Evolutionary conservation across 495 filamentous ascomycete species (phyloP).

Genomic region (Penicillium paradoxum): DNA sequence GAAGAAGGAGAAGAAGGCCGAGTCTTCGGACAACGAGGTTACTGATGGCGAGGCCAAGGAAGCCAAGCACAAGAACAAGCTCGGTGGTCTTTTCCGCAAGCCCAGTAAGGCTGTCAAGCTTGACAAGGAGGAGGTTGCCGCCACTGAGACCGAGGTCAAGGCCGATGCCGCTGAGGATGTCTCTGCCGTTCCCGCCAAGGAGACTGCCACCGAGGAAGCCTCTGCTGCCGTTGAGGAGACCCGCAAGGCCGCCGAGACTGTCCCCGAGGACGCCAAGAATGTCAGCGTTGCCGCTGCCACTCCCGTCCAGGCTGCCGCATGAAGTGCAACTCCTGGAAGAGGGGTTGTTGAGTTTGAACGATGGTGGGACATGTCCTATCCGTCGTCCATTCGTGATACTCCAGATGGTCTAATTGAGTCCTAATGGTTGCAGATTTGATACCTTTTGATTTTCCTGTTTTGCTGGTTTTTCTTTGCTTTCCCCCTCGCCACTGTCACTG

Average conservation of each 20-base stretch:
- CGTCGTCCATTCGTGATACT: conserved; percentile 14
- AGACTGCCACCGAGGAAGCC: conserved; percentile 30
- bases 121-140: conserved; percentile 33
- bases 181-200: conserved; percentile 24
- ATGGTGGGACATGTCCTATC: conserved; percentile 38
- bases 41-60: conserved; percentile 44
- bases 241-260: conserved; percentile 26
- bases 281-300: conserved; percentile 34
- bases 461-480: conserved; percentile 16
- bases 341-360: conserved; percentile 38
- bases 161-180: conserved; percentile 29
- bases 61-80: conserved; percentile 49
- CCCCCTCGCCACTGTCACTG: conserved; percentile 26
- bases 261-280: conserved; percentile 29
- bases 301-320: conserved; percentile 49
- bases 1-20: conserved; percentile 50
- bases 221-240: conserved; percentile 26
- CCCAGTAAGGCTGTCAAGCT: conserved; percentile 51
- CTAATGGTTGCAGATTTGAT: conserved; percentile 23
- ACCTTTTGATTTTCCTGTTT: conserved; percentile 7
- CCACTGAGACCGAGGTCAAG: conserved; percentile 34
- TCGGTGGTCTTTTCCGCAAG: conserved; percentile 54
- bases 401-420: conserved; percentile 13
- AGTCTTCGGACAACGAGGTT: conserved; percentile 46
- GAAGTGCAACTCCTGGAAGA: conserved; percentile 28